Evolutionary conservation across 805 yeast genomes (phyloP), one percentile per base, ranked within the genome.

Genomic region (Dipodascopsis uninucleata): DNA sequence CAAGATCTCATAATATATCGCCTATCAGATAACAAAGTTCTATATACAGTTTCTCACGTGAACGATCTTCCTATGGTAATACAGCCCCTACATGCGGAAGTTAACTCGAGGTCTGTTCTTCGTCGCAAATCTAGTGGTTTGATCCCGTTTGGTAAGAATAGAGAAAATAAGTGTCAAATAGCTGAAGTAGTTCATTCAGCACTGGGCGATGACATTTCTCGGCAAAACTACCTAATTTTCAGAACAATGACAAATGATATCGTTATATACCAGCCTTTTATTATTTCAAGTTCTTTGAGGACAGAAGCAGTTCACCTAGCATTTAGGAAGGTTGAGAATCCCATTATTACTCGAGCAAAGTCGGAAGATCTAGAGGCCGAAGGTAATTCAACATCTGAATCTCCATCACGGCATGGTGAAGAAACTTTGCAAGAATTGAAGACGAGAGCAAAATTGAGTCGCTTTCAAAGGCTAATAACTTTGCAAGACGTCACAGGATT

Each of bases 211-310:
- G 61, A 65, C 6, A 53, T 61, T 26, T 51, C 60, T 23, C 71
- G 74, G 34, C 81, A 79, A 37, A 88, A 84, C 55, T 79, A 79
- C 60, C 62, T 88, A 46, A 72, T 87, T 0, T 70, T 85, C 5
- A 65, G 86, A 39, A 87, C 95, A 0, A 77, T 80, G 59, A 93
- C 94, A 41, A 95, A 94, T 56, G 93, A 86, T 61, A 67, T 87
- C 1, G 68, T 78, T 28, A 66, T 84, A 39, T 88, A 87, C 61
- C 79, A 78, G 55, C 66, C 80, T 28, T 77, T 65, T 49, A 68
- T 68, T 48, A 77, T 72, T 55, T 17, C 22, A 12, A 35, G 4
- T n/a, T 36, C 5, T 41, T 17, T 17, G 16, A 21, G 58, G 39
- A 77, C 73, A 56, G 22, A 38, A 56, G 65, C 60, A 28, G 66